Evolutionary conservation across 2,329 filamentous ascomycete genomes (phyloP), one percentile per base, ranked within the genome.

Genomic region (Aurifilum marmelostoma): DNA sequence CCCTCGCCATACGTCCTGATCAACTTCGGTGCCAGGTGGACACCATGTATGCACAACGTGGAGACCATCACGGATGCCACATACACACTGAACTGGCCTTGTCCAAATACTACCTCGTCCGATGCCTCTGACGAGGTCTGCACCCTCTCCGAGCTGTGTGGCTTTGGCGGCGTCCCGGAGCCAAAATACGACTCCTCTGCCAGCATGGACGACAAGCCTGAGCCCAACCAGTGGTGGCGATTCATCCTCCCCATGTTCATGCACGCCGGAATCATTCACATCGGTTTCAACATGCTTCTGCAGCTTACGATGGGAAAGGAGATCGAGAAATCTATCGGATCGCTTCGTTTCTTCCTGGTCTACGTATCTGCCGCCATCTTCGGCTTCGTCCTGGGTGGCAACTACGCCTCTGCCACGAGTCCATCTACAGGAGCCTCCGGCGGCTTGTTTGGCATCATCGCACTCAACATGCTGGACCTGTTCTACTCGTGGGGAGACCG

Each of bases 161-260:
- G 94, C 37, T 96, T 97, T 75, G 85, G 85, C 68, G 91, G 91
- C 70, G 89, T 94, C 7, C 90, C 89, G 0, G 87, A 94, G 72
- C 91, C 92, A 11, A 76, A 83, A 2, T 85, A 88, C 74, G 84
- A 90, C 27, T 66, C 74, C 58, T 59, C 43, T 41, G 83, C 82
- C 66, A 77, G 84, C 67, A 76, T 78, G 37, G 73, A 82, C 67
- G 83, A 87, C 74, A 81, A 72, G 12, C 85, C 91, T 2, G 85
- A 88, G 71, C 96, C 96, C 0, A 90, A 98, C 77, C 96, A 99
- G 79, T 99, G 96, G 96, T 99, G 88, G 81, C 92, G 96, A 71
- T 98, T 99, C 82, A 97, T 99, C 76, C 83, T 91, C 1, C 95
- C 96, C 52, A 97, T 99, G 71, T 99, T 99, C 82, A 83, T 99